Percentiles rank a stretch among this genome's conserved stretches.
Conservation (phyloP, 2,329 filamentous ascomycete genomes). For the Aspergillus transmontanensis region DNA sequence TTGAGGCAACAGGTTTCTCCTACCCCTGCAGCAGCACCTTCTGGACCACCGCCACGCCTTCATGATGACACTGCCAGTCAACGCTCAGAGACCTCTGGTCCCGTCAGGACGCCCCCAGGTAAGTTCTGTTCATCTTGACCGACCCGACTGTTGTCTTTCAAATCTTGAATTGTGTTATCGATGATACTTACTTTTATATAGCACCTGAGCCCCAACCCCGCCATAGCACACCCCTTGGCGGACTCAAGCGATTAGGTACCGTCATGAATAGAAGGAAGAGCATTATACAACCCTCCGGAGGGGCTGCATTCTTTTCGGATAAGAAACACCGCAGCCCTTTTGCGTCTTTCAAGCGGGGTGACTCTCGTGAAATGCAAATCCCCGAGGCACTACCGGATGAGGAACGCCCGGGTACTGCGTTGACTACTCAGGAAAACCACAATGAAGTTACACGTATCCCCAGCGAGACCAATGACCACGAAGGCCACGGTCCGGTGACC, state of each 20-base stretch:
- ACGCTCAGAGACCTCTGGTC: conserved; percentile 53
- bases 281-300: conserved; percentile 38
- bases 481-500: conserved; percentile 21
- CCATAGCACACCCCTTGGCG: conserved; percentile 47
- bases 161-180: background rate
- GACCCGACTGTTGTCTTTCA: background rate
- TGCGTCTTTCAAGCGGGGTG: conserved; percentile 43
- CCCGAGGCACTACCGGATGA: conserved; percentile 32
- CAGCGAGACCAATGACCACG: conserved; percentile 30
- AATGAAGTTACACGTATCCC: conserved; percentile 25
- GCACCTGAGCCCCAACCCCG: conserved; percentile 37
- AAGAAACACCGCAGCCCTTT: conserved; percentile 49
- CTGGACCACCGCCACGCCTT: conserved; percentile 42
- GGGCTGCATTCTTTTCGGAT: conserved; percentile 33
- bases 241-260: conserved; percentile 49
- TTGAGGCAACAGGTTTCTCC: conserved; percentile 27
- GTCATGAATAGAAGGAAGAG: conserved; percentile 52
- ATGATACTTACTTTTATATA: conserved; percentile 10
- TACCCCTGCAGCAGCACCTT: conserved; percentile 32
- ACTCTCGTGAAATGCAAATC: conserved; percentile 43
- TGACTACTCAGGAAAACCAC: conserved; percentile 29
- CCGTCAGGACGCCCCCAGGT: conserved; percentile 39
- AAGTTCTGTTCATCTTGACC: conserved; percentile 16
- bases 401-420: conserved; percentile 36
- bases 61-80: conserved; percentile 59